phyloP scores from a whole-genome alignment of 1,284 basidiomycete genomes.

The Anthracocystis walkeri region DNA sequence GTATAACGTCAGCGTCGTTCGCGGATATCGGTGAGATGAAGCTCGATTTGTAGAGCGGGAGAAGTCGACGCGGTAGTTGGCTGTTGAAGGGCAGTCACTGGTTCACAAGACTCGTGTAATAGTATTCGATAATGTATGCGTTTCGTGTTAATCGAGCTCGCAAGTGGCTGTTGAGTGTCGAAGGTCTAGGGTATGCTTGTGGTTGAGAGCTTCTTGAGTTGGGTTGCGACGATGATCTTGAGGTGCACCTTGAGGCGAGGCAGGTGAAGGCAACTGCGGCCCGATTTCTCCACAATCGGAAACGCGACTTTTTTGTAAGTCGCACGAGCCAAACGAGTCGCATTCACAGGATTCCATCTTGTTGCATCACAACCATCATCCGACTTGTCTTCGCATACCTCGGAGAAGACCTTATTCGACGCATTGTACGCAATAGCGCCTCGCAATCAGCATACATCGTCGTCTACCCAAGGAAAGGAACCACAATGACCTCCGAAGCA shows the following conservation, averaged over 20 bases:
- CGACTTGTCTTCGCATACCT: too few relatives aligned
- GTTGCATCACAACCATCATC: not conserved
- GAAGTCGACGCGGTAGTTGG: too few relatives aligned
- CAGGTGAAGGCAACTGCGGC: not conserved
- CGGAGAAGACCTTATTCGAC: too few relatives aligned
- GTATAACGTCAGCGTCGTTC: conserved; percentile 24
- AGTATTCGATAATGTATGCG: not conserved
- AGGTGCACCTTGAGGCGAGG: not conserved
- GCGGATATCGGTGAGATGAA: conserved; percentile 45
- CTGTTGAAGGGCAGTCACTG: not conserved
- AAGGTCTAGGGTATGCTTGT: not conserved
- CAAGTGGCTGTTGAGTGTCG: too few relatives aligned
- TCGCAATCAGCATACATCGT: not conserved
- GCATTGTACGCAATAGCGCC: not conserved
- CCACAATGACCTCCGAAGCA: conserved; percentile 36
- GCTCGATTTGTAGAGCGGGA: conserved; percentile 35
- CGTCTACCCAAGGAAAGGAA: not conserved
- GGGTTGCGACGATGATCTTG: not conserved
- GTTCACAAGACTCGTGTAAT: not conserved
- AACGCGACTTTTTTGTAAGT: not conserved
- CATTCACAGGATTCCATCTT: not conserved
- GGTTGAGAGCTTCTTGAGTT: not conserved
- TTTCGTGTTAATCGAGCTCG: conserved; percentile 10
- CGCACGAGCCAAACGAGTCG: conserved; percentile 10
- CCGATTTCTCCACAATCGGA: conserved; percentile 11